Percentiles rank a stretch among this genome's conserved stretches.
Conservation (phyloP, 306 rosid species). For the Datisca glomerata region DNA sequence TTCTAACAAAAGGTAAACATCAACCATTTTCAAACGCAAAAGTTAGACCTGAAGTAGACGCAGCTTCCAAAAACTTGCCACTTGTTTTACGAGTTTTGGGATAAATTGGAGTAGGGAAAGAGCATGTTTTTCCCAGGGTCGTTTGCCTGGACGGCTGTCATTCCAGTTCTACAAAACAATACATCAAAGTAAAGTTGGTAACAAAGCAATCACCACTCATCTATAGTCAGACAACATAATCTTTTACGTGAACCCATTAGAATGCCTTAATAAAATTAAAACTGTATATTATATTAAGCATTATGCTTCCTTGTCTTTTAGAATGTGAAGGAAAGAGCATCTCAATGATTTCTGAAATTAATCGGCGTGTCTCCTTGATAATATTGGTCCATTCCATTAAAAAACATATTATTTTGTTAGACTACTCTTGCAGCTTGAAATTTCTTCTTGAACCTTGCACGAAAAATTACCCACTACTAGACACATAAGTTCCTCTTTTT, state of each 20-base stretch:
- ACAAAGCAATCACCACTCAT: neutral
- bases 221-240: neutral
- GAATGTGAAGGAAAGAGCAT: too few species aligned
- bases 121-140: constrained; percentile 45
- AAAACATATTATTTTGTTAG: too few species aligned
- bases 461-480: too few species aligned
- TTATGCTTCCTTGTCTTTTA: too few species aligned
- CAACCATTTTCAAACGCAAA: neutral
- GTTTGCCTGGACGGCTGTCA: constrained; percentile 31
- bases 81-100: constrained; percentile 51
- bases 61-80: constrained; percentile 36
- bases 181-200: constrained; percentile 10
- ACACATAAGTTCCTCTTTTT: too few species aligned
- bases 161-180: constrained; percentile 30
- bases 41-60: constrained; percentile 75
- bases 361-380: too few species aligned
- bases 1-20: neutral
- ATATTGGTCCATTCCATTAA: too few species aligned
- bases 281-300: neutral
- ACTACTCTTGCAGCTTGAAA: too few species aligned
- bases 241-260: neutral
- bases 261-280: too few species aligned
- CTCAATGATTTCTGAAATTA: too few species aligned
- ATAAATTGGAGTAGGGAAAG: constrained; percentile 61
- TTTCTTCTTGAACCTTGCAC: too few species aligned